Evolutionary conservation across 345 rosid genomes (phyloP).

Genomic region (Psidium guajava): DNA sequence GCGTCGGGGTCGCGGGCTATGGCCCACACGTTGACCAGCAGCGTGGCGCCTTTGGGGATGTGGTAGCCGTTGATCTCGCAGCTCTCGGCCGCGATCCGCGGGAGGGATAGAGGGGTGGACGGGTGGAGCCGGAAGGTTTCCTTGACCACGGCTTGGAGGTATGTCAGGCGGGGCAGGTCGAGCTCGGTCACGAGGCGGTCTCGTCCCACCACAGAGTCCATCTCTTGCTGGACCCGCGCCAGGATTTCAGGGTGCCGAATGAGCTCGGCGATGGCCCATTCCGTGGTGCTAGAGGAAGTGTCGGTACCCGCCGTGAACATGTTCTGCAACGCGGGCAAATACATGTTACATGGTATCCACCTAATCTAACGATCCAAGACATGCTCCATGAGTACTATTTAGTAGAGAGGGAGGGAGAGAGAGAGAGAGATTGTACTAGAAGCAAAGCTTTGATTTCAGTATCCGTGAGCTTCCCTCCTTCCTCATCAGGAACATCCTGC

Average conservation of each 20-base stretch:
- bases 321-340: constrained; percentile 7
- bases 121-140: constrained; percentile 84
- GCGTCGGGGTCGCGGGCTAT: constrained; percentile 67
- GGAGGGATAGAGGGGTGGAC: constrained; percentile 72
- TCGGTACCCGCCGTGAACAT: constrained; percentile 95
- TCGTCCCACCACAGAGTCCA: constrained; percentile 53
- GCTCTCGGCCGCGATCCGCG: constrained; percentile 50
- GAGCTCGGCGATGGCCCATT: constrained; percentile 86
- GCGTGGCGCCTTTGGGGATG: constrained; percentile 58
- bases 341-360: not conserved
- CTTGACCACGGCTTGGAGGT: constrained; percentile 67
- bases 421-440: constrained; percentile 23
- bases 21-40: constrained; percentile 73
- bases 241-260: constrained; percentile 59
- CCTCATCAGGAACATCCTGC: constrained; percentile 31
- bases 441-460: constrained; percentile 83
- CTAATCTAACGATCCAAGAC: not conserved
- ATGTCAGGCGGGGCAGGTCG: constrained; percentile 43
- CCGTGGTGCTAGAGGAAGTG: constrained; percentile 83
- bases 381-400: not conserved
- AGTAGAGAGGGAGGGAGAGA: not conserved
- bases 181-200: constrained; percentile 35
- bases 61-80: constrained; percentile 70
- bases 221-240: constrained; percentile 35
- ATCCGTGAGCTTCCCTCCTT: constrained; percentile 52